These are phyloP conservation scores for Agrocybe chaxingu DNA, from an alignment of 768 basidiomycete genomes.

Conservation along the genomic window DNA sequence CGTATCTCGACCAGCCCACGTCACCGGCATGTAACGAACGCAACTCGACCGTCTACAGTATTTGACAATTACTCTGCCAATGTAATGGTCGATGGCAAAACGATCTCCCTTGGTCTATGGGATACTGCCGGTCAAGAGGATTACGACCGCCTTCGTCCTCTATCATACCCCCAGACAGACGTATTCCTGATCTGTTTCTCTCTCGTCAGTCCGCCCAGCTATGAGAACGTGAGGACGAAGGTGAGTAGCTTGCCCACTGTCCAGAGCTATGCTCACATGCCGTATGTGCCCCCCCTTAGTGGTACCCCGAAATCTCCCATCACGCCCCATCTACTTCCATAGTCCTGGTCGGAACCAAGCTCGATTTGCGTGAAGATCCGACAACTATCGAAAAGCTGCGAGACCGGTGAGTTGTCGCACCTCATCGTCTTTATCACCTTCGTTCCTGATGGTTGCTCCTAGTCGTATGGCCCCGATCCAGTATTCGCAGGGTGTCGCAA, in stretches of 20 bases:
- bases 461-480: constrained; percentile 95
- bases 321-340: constrained; percentile 94
- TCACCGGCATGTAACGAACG: neutral
- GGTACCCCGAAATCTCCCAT: constrained; percentile 96
- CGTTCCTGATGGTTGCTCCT: constrained; percentile 6
- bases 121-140: constrained; percentile 99
- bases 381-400: constrained; percentile 89
- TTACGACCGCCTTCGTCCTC: constrained; percentile 94
- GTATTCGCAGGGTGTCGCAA: constrained; percentile 86
- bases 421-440: constrained; percentile 1
- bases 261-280: constrained; percentile 7
- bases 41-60: constrained; percentile 42
- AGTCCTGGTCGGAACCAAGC: constrained; percentile 94
- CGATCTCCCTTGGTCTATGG: constrained; percentile 97
- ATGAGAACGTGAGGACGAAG: constrained; percentile 98
- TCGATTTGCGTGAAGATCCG: constrained; percentile 95
- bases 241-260: constrained; percentile 38
- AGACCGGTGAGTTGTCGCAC: constrained; percentile 59
- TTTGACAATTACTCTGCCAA: constrained; percentile 99
- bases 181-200: constrained; percentile 99
- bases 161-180: constrained; percentile 99
- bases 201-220: constrained; percentile 95
- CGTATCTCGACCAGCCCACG: constrained; percentile 13
- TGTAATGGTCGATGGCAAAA: constrained; percentile 99
- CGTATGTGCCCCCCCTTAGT: constrained; percentile 41